A percentile compares a stretch with the other conserved stretches of the same genome.
Conservation (phyloP, 495 filamentous ascomycete species). For the Hypoxylon lienhwacheense region DNA sequence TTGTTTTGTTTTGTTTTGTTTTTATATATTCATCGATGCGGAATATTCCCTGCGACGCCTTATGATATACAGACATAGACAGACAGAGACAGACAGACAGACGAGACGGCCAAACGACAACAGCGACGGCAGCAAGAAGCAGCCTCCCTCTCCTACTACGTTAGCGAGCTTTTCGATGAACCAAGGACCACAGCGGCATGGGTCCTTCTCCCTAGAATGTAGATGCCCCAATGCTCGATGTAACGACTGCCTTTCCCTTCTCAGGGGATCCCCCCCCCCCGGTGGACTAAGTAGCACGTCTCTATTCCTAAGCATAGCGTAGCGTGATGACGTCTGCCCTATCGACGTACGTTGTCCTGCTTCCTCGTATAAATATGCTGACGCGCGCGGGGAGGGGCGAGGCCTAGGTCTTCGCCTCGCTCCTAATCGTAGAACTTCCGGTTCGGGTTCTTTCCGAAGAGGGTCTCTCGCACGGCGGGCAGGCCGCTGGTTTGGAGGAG, state of each 20-base stretch:
- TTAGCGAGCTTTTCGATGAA: no score
- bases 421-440: slow-evolving; percentile 88
- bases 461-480: slow-evolving; percentile 76
- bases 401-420: not conserved
- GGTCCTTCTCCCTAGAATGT: slow-evolving; percentile 1
- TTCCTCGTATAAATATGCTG: not conserved
- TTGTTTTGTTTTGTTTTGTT: slow-evolving; percentile 14
- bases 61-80: slow-evolving; percentile 32
- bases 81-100: no score
- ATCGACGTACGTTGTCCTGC: slow-evolving; percentile 5
- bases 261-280: not conserved
- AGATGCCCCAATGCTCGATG: slow-evolving; percentile 10
- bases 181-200: slow-evolving; percentile 20
- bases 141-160: no score
- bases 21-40: no score
- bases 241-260: not conserved
- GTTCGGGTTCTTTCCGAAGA: slow-evolving; percentile 93
- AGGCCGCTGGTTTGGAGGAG: slow-evolving; percentile 82
- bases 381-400: not conserved
- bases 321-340: no score
- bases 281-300: slow-evolving; percentile 7
- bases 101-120: no score
- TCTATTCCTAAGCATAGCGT: slow-evolving; percentile 7
- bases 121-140: no score
- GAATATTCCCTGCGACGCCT: slow-evolving; percentile 29